phyloP scores from a whole-genome alignment of 1,284 basidiomycete species.

The Inonotus obliquus region DNA sequence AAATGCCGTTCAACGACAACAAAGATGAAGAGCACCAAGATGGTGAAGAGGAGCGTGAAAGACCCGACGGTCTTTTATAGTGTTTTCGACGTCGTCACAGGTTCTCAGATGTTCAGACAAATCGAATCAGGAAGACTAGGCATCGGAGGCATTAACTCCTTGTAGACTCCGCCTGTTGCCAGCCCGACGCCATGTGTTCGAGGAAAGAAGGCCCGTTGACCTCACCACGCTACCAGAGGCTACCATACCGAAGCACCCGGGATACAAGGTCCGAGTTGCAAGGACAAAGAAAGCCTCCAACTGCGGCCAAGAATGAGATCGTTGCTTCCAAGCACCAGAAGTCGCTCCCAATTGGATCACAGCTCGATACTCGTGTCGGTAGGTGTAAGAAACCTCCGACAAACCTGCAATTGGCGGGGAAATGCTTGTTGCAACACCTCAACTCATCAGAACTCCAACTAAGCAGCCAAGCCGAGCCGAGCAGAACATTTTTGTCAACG shows the following conservation, averaged over 20 bases:
- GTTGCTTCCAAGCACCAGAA: neutral
- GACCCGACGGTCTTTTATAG: neutral
- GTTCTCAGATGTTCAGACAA: neutral
- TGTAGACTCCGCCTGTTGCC: neutral
- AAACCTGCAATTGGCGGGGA: too few relatives aligned
- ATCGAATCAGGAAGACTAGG: neutral
- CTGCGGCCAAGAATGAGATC: neutral
- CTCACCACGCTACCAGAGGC: neutral
- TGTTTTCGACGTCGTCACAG: too few relatives aligned
- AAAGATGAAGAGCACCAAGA: slow-evolving; percentile 22
- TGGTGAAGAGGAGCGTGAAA: neutral
- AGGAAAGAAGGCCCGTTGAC: too few relatives aligned
- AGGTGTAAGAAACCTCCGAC: too few relatives aligned
- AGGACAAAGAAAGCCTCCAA: neutral
- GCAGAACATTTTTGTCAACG: too few relatives aligned
- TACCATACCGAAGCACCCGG: neutral
- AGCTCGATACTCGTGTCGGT: too few relatives aligned
- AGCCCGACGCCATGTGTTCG: neutral
- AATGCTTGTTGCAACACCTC: too few relatives aligned
- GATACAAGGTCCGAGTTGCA: neutral
- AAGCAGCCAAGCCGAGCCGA: too few relatives aligned
- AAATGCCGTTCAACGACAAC: slow-evolving; percentile 43
- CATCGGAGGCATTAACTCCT: neutral
- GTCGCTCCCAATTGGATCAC: too few relatives aligned
- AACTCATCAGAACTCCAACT: too few relatives aligned